These are phyloP conservation scores for Helminthosporium solani DNA, from an alignment of 2,329 filamentous ascomycete species.

Conservation along the genomic window DNA sequence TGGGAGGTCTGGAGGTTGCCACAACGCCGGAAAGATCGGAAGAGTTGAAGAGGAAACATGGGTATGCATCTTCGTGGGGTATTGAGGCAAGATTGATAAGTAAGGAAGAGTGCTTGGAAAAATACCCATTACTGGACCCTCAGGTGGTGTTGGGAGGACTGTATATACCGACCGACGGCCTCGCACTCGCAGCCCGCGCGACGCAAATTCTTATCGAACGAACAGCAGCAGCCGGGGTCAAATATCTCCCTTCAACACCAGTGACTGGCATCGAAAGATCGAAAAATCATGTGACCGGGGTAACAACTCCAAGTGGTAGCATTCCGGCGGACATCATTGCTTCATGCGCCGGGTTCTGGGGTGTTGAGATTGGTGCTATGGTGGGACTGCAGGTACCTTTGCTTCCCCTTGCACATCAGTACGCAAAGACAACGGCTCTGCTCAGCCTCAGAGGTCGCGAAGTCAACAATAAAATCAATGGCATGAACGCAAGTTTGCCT, in stretches of 20 bases:
- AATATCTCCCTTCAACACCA: conserved; percentile 57
- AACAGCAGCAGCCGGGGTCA: conserved; percentile 59
- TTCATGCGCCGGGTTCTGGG: conserved; percentile 67
- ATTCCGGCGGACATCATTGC: conserved; percentile 62
- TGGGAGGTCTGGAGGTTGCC: conserved; percentile 63
- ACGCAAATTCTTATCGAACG: conserved; percentile 62
- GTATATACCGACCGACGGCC: conserved; percentile 61
- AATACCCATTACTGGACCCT: conserved; percentile 58
- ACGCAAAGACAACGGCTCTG: conserved; percentile 61
- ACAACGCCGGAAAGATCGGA: conserved; percentile 60
- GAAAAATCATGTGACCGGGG: conserved; percentile 56
- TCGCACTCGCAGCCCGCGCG: conserved; percentile 62
- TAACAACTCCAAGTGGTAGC: conserved; percentile 51
- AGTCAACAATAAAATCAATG: conserved; percentile 45
- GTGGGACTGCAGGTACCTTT: conserved; percentile 59
- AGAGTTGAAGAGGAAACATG: conserved; percentile 63
- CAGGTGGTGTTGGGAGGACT: conserved; percentile 59
- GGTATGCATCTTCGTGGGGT: conserved; percentile 62
- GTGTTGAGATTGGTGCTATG: conserved; percentile 65
- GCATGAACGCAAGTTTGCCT: conserved; percentile 53
- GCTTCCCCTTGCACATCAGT: conserved; percentile 63
- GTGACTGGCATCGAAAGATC: conserved; percentile 59
- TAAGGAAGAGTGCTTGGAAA: conserved; percentile 53
- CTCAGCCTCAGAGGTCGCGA: conserved; percentile 47
- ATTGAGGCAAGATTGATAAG: conserved; percentile 56